These are phyloP conservation scores for Prunus yedoensis DNA, from an alignment of 331 rosid genomes.

Conservation along the genomic window DNA sequence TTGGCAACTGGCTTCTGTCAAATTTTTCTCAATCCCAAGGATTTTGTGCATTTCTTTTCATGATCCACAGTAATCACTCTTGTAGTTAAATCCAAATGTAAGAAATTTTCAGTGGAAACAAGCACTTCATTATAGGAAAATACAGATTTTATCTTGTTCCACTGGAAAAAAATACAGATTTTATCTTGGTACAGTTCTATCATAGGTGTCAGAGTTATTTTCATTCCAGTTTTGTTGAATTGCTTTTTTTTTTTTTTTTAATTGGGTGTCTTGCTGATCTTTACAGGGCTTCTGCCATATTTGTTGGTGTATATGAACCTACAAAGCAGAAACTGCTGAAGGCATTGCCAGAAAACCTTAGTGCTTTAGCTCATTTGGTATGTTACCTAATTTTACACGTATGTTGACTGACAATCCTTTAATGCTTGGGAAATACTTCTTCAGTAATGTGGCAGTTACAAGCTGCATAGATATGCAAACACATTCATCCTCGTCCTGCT, in stretches of 20 bases:
- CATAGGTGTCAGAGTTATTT: not conserved
- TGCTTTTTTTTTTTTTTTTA: not conserved
- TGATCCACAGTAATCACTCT: not conserved
- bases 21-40: not conserved
- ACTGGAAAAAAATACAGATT: not conserved
- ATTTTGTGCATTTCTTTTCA: not conserved
- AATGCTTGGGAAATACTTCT: not conserved
- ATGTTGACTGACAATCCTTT: not conserved
- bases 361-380: conserved; percentile 50
- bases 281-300: conserved; percentile 49
- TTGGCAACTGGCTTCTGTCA: not conserved
- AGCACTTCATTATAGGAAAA: not conserved
- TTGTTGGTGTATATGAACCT: conserved; percentile 53
- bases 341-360: conserved; percentile 41
- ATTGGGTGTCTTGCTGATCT: not conserved
- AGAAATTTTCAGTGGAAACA: not conserved
- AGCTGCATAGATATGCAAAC: not conserved
- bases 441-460: not conserved
- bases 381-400: not conserved
- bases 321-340: conserved; percentile 38
- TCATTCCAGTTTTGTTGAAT: not conserved
- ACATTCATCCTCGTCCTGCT: not conserved
- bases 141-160: not conserved
- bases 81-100: not conserved
- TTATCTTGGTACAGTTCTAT: not conserved